Evolutionary conservation across 2,329 filamentous ascomycete genomes (phyloP), one percentile per base, ranked within the genome.

Genomic region (Ophiocordyceps camponoti-floridani): DNA sequence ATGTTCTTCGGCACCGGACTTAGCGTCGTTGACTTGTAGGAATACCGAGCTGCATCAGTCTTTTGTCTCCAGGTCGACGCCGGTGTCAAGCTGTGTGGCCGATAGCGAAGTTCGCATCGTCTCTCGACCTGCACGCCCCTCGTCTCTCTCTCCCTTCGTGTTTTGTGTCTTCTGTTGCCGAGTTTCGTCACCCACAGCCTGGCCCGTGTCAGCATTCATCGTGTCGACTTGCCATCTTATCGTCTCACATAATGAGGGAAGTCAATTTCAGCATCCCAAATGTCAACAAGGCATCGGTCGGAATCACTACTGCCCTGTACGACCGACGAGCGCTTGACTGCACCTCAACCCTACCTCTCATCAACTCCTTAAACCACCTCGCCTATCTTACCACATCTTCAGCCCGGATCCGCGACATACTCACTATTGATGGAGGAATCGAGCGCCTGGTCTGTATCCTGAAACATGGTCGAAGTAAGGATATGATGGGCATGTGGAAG

Each of bases 401-500:
- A 2, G 89, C 89, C 49, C 85, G 91, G 50, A 98, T 98, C 62
- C 79, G 91, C 55, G 91, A 98, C 61, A 98, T 98, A 50, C 75
- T 98, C 51, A 96, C 89, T 46, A 86, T 98, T 66, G 91, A 98
- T 82, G 91, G 91, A 64, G 91, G 91, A 49, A 91, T 98, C 62
- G 91, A 98, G 68, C 73, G 89, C 51, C 70, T 98, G 53, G 85
- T 98, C 60, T 95, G 87, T 73, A 95, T 98, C 58, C 76, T 98
- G 62, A 98, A 98, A 65, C 86, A 94, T 64, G 91, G 91, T 50
- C 76, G 91, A 59, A 95, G 85, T 66, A 93, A 88, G 64, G 89
- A 98, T 61, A 82, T 95, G 79, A 95, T 96, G 89, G 89, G 95
- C 62, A 94, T 94, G 84, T 98, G 91, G 91, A 96, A 96, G 66